These are phyloP conservation scores for Canna indica DNA, from an alignment of 176 grass and related monocot genomes.

Conservation along the genomic window DNA sequence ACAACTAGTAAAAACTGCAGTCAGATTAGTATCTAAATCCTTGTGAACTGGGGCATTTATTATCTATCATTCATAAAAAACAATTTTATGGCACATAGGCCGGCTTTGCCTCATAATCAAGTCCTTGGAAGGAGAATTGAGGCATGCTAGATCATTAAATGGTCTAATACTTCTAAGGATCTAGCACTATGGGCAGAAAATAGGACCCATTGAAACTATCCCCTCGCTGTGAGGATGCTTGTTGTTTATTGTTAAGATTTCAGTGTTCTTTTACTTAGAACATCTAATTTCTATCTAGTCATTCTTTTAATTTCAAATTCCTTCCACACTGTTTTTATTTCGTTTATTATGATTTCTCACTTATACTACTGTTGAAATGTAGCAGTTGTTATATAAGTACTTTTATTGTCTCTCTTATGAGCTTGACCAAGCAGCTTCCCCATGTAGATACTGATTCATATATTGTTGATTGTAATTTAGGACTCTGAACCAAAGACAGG, in stretches of 20 bases:
- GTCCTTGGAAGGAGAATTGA: background rate
- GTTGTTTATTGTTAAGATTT: background rate
- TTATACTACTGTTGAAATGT: no score
- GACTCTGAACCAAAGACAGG: constrained; percentile 52
- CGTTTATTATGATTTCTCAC: background rate
- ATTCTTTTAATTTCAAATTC: background rate
- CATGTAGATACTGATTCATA: no score
- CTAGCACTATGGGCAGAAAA: background rate
- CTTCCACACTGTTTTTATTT: background rate
- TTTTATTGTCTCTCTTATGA: no score
- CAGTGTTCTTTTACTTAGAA: background rate
- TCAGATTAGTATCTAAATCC: background rate
- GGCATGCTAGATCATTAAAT: background rate
- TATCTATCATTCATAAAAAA: background rate
- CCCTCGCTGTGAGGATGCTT: background rate
- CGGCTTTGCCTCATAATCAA: background rate
- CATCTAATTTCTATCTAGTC: background rate
- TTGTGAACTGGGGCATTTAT: background rate
- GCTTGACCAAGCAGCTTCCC: no score
- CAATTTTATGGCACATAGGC: background rate
- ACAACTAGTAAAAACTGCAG: background rate
- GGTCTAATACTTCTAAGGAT: background rate
- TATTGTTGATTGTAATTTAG: constrained; percentile 3
- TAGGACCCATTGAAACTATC: background rate
- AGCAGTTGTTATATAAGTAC: no score